Conservation (phyloP, 2,329 filamentous ascomycete species). For the Fusarium dimerum region DNA sequence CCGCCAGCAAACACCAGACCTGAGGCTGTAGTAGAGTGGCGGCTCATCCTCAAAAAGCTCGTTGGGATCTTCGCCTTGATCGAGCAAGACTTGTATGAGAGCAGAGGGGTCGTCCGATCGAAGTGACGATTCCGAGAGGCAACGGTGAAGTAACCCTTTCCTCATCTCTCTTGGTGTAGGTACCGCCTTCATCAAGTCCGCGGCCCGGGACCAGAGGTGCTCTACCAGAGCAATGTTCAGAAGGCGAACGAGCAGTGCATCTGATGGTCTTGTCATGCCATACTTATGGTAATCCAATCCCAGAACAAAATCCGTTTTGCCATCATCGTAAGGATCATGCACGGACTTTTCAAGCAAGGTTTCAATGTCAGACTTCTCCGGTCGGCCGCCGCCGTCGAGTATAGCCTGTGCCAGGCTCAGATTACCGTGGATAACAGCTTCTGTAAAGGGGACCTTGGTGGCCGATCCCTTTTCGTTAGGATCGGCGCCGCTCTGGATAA, state of each 20-base stretch:
- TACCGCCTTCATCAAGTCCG: constrained; percentile 28
- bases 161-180: constrained; percentile 20
- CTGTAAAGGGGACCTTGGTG: constrained; percentile 23
- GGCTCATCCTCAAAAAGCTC: constrained; percentile 27
- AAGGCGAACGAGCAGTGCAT: constrained; percentile 21
- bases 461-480: constrained; percentile 28
- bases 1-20: constrained; percentile 28
- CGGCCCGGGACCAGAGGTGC: constrained; percentile 28
- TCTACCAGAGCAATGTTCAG: constrained; percentile 21
- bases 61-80: constrained; percentile 28
- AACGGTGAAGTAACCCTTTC: constrained; percentile 24
- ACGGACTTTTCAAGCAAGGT: constrained; percentile 19
- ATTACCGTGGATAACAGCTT: constrained; percentile 25
- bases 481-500: constrained; percentile 27
- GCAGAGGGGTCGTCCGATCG: constrained; percentile 26
- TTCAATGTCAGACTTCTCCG: constrained; percentile 25
- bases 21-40: constrained; percentile 30
- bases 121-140: constrained; percentile 21
- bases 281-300: constrained; percentile 25
- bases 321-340: constrained; percentile 28
- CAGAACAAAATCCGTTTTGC: constrained; percentile 26
- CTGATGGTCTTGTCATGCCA: constrained; percentile 23
- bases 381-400: constrained; percentile 26
- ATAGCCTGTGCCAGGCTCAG: constrained; percentile 23
- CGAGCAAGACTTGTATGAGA: constrained; percentile 26